These are phyloP conservation scores for Plantago elongata DNA, from an alignment of 257 asterid species.

Conservation along the genomic window DNA sequence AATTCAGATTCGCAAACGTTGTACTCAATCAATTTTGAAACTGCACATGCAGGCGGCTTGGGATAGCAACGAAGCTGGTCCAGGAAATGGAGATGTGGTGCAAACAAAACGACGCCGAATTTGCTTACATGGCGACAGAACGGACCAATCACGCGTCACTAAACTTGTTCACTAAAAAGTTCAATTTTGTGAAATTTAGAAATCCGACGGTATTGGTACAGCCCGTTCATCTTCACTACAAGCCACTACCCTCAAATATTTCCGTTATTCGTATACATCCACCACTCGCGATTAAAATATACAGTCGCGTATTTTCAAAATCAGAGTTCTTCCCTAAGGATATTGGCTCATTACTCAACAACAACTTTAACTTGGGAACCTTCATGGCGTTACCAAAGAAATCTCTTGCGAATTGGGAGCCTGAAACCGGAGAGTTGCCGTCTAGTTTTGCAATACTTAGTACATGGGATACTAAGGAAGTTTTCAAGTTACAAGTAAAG, in stretches of 20 bases:
- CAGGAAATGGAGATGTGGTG: slow-evolving; percentile 60
- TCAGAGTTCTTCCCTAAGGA: slow-evolving; percentile 71
- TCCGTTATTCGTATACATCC: slow-evolving; percentile 37
- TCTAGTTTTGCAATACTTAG: slow-evolving; percentile 58
- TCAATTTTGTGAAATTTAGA: slow-evolving; percentile 56
- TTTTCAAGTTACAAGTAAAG: slow-evolving; percentile 56
- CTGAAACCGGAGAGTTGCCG: slow-evolving; percentile 35
- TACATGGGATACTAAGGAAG: slow-evolving; percentile 68
- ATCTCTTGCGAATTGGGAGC: slow-evolving; percentile 38
- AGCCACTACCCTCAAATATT: slow-evolving; percentile 37
- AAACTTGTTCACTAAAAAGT: slow-evolving; percentile 54
- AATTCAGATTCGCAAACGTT: no score
- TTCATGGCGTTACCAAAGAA: slow-evolving; percentile 62
- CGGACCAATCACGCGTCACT: slow-evolving; percentile 55
- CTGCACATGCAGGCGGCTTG: slow-evolving; percentile 55
- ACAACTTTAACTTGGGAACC: slow-evolving; percentile 66
- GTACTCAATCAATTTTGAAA: not conserved
- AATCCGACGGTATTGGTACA: slow-evolving; percentile 70
- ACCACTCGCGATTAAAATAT: slow-evolving; percentile 30
- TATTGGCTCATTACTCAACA: slow-evolving; percentile 38
- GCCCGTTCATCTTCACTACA: slow-evolving; percentile 67
- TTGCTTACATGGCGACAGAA: slow-evolving; percentile 84
- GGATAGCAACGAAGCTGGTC: slow-evolving; percentile 69
- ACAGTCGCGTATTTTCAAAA: slow-evolving; percentile 38
- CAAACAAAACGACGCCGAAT: slow-evolving; percentile 50